These are phyloP conservation scores for Leccinum arenicola DNA, from an alignment of 768 basidiomycete genomes.

Conservation along the genomic window DNA sequence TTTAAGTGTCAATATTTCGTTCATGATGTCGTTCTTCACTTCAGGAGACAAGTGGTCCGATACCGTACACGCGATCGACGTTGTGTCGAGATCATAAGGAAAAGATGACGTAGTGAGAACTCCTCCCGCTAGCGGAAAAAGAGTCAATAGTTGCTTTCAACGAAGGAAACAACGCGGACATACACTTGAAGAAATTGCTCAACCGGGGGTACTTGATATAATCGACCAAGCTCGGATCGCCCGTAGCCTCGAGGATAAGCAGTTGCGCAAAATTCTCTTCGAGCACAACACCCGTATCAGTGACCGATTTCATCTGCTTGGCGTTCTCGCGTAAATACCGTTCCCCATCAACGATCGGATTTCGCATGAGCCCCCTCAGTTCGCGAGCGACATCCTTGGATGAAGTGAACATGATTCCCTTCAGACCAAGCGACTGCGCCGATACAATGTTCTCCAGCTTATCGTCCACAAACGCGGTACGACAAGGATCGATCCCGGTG, in stretches of 20 bases:
- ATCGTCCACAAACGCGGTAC: constrained; percentile 25
- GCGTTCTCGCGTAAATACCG: constrained; percentile 13
- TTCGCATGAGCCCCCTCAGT: constrained; percentile 14
- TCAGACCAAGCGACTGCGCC: constrained; percentile 19
- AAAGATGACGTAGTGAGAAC: constrained; percentile 12
- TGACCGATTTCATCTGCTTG: constrained; percentile 18
- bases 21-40: constrained; percentile 22
- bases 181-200: constrained; percentile 23
- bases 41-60: constrained; percentile 10
- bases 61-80: constrained; percentile 20
- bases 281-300: constrained; percentile 8
- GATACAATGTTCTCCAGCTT: constrained; percentile 22
- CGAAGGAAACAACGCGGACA: not conserved
- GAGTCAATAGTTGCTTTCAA: not conserved
- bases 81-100: constrained; percentile 21
- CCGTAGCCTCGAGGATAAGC: constrained; percentile 19
- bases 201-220: constrained; percentile 18
- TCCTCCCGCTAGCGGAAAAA: not conserved
- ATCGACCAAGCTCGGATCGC: constrained; percentile 18
- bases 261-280: constrained; percentile 23
- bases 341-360: constrained; percentile 15
- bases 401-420: constrained; percentile 20
- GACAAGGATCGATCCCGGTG: constrained; percentile 16
- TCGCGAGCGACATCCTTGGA: constrained; percentile 13
- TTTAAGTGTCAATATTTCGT: constrained; percentile 17